phyloP scores from a whole-genome alignment of 2,329 filamentous ascomycete species.

The Pezicula radicicola region DNA sequence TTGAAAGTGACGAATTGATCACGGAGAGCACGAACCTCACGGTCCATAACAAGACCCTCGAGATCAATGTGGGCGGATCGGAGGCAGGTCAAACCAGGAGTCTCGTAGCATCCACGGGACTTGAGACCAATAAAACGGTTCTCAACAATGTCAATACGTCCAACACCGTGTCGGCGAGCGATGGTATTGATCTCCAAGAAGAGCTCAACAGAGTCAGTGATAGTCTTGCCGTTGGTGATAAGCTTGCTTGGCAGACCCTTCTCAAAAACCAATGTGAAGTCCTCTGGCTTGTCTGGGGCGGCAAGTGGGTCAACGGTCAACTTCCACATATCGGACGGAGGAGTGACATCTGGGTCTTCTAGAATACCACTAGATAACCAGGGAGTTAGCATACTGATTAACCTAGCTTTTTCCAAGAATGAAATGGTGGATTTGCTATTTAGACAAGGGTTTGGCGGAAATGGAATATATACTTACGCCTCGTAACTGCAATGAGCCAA shows the following conservation, averaged over 20 bases:
- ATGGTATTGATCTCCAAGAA: conserved; percentile 72
- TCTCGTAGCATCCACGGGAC: conserved; percentile 77
- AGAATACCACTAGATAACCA: conserved; percentile 51
- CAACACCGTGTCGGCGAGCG: conserved; percentile 69
- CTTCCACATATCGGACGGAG: conserved; percentile 80
- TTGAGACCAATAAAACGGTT: conserved; percentile 80
- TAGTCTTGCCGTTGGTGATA: conserved; percentile 52
- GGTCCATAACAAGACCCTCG: conserved; percentile 66
- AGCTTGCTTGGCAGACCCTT: conserved; percentile 73
- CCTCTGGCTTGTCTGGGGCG: conserved; percentile 67
- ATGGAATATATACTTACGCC: conserved; percentile 13
- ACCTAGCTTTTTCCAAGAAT: too few species aligned
- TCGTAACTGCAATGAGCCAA: conserved; percentile 78
- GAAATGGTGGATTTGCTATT: too few species aligned
- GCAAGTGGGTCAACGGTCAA: conserved; percentile 65
- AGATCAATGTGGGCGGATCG: conserved; percentile 46
- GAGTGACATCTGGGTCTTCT: conserved; percentile 61
- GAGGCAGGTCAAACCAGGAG: conserved; percentile 27
- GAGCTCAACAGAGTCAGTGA: conserved; percentile 68
- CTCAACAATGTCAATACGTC: conserved; percentile 80
- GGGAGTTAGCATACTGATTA: too few species aligned
- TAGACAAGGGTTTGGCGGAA: background rate
- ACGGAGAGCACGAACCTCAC: conserved; percentile 64
- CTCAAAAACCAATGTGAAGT: conserved; percentile 70
- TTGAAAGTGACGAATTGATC: conserved; percentile 68